Evolutionary conservation across 306 rosid species (phyloP).

Genomic region (Prunus dulcis): DNA sequence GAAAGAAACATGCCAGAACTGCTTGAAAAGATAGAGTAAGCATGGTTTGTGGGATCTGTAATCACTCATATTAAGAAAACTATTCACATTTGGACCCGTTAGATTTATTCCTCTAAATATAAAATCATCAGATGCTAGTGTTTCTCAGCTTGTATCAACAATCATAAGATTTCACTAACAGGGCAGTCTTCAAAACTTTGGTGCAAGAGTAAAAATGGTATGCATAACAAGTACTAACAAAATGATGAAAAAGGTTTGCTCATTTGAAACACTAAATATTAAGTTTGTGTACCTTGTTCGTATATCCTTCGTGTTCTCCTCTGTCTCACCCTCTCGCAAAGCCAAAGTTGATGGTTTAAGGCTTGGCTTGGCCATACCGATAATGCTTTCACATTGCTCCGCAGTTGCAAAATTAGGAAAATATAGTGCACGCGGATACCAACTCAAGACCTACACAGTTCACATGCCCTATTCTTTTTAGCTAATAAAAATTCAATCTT

Average conservation of each 20-base stretch:
- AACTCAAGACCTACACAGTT: conserved; percentile 67
- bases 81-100: neutral
- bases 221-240: neutral
- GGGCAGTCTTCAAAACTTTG: neutral
- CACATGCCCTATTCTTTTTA: neutral
- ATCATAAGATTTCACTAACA: neutral
- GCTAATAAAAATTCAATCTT: neutral
- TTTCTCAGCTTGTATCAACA: neutral
- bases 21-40: conserved; percentile 21
- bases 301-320: conserved; percentile 51
- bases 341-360: conserved; percentile 67
- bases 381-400: conserved; percentile 65
- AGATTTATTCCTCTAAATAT: neutral
- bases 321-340: conserved; percentile 71
- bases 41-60: neutral
- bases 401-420: conserved; percentile 87
- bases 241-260: conserved; percentile 1
- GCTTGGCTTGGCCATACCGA: conserved; percentile 45
- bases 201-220: neutral
- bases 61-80: neutral
- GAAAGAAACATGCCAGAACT: conserved; percentile 79
- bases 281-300: conserved; percentile 68
- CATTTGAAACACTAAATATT: neutral
- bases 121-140: neutral
- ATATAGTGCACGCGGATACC: conserved; percentile 76